These are phyloP conservation scores for Achaetomiella virescens DNA, from an alignment of 495 filamentous ascomycete genomes.

Conservation along the genomic window DNA sequence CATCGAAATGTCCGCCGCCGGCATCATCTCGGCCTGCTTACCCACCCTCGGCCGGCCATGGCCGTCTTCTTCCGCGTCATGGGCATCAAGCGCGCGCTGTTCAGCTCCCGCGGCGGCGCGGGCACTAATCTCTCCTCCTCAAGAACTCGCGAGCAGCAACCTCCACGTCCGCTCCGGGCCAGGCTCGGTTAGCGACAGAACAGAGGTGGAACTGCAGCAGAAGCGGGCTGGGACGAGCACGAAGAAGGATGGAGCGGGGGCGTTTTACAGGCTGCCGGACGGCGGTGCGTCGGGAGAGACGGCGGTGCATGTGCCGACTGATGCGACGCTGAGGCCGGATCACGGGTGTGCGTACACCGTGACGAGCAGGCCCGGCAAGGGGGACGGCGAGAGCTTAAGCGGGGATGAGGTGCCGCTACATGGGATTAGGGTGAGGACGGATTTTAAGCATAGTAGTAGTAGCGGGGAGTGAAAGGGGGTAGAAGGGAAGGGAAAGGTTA, in stretches of 20 bases:
- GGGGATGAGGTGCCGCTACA: constrained; percentile 10
- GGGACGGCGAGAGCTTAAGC: not conserved
- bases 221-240: no score
- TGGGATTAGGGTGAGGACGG: constrained; percentile 5
- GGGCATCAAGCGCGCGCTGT: constrained; percentile 5
- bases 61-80: not conserved
- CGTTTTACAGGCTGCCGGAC: constrained; percentile 10
- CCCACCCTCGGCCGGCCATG: constrained; percentile 37
- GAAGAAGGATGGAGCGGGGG: not conserved
- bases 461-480: no score
- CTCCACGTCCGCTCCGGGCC: not conserved
- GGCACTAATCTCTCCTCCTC: not conserved
- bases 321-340: not conserved
- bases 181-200: not conserved
- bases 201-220: constrained; percentile 3
- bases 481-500: no score
- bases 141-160: not conserved
- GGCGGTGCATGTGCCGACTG: not conserved
- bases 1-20: constrained; percentile 43
- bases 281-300: not conserved
- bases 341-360: constrained; percentile 6
- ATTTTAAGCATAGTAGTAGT: constrained; percentile 9
- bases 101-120: not conserved
- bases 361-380: constrained; percentile 2
- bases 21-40: constrained; percentile 42